These are phyloP conservation scores for Phytophthora pini DNA, from an alignment of 352 stramenopile species.

Conservation along the genomic window DNA sequence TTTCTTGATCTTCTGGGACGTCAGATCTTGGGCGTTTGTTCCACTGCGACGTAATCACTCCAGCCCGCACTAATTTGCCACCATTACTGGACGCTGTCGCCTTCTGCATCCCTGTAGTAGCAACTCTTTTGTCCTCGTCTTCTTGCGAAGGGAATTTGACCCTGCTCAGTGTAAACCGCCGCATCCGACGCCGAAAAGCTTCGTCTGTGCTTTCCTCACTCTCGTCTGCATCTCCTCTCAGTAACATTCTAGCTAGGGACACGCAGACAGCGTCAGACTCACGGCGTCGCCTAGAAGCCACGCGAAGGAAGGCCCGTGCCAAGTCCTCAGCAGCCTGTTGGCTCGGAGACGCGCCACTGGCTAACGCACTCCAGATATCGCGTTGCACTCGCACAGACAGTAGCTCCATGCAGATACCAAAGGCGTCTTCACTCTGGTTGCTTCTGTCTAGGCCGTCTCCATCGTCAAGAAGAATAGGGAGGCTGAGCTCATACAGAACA, in stretches of 20 bases:
- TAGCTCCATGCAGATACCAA: conserved; percentile 54
- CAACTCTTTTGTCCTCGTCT: conserved; percentile 16
- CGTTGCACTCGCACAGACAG: conserved; percentile 51
- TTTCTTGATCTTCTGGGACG: neutral
- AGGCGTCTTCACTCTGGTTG: conserved; percentile 1
- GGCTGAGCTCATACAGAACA: conserved; percentile 42
- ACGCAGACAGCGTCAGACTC: conserved; percentile 37
- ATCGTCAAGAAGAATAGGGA: conserved; percentile 20
- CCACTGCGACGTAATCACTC: neutral
- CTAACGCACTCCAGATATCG: conserved; percentile 67
- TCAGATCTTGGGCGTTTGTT: conserved; percentile 27
- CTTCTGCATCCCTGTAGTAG: neutral
- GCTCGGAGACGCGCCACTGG: conserved; percentile 27
- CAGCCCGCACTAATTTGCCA: neutral
- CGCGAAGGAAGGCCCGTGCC: conserved; percentile 33
- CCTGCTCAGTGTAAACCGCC: conserved; percentile 29
- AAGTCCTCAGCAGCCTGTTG: conserved; percentile 17
- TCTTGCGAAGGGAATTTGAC: conserved; percentile 28
- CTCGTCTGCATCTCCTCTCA: conserved; percentile 11
- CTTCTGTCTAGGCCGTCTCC: neutral
- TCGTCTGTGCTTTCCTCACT: conserved; percentile 8
- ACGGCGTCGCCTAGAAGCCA: conserved; percentile 11
- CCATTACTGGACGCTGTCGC: neutral
- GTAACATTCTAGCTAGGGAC: conserved; percentile 33
- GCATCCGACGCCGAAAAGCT: conserved; percentile 42